Evolutionary conservation across 225 moss, liverwort and hornwort species (phyloP), one percentile per base, ranked within the genome.

Genomic region (Neckera pumila): DNA sequence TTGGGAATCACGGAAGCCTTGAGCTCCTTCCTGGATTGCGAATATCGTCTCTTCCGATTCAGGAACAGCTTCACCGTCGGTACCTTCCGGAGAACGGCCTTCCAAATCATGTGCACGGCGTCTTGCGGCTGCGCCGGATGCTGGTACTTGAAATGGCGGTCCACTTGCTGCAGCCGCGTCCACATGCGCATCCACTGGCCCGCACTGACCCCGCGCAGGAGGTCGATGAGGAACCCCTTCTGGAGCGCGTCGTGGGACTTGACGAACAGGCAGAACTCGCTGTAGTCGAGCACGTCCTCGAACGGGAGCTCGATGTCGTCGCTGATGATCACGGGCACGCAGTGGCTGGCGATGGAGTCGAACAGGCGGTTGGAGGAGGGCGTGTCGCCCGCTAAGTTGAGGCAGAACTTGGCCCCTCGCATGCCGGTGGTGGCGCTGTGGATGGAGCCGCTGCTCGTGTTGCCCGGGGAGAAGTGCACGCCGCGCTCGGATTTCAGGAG

Each of bases 291-390:
- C 9, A 59, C 84, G 36, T 92, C 93, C 73, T 93, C 93, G 60
- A 87, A 93, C 23, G 93, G 93, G 53, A 93, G 88, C 84, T 92
- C 93, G 57, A 93, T 84, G 43, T 91, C 77, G 75, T 94, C 92
- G 80, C 91, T 94, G 81, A 94, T 91, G 75, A 94, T 86, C 30
- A 92, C 91, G 17, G 93, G 94, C 36, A 94, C 88, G 42, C 94
- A 93, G 69, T 94, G 91, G 84, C 94, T 91, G 28, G 94, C 89
- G 75, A 94, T 91, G 59, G 91, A 61, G 83, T 94, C 94, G 75
- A 94, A 94, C 26, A 93, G 89, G 15, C 94, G 94, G 79, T 91
- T 92, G 12, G 94, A 94, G 14, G 94, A 94, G 12, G 94, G 94
- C 11, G 92, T 94, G 80, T 93, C 93, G 69, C 94, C 94, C 17